phyloP scores from a whole-genome alignment of 2,329 filamentous ascomycete genomes.

The Clarireedia sp. region DNA sequence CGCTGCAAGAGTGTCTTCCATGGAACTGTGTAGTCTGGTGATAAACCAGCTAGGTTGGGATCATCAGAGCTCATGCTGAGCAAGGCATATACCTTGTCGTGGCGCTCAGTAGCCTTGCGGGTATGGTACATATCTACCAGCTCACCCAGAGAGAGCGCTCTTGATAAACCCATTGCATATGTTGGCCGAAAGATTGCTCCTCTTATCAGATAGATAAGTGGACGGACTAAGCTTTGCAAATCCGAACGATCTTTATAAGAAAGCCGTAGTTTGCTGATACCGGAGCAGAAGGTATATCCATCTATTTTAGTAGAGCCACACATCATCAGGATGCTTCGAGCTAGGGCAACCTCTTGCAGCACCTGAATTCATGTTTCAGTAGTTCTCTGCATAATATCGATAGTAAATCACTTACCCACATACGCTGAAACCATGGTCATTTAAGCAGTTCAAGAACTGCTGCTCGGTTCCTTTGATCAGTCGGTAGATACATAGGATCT shows the following conservation, averaged over 20 bases:
- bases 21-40: background rate
- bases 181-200: no score
- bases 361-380: background rate
- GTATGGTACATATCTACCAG: background rate
- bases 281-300: background rate
- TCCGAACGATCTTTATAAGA: no score
- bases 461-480: accelerated
- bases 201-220: no score
- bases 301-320: background rate
- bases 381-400: no score
- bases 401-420: background rate
- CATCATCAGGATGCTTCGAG: accelerated
- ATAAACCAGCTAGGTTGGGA: background rate
- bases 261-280: background rate
- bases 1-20: background rate
- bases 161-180: no score
- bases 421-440: background rate
- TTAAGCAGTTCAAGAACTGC: background rate
- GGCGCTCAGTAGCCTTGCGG: accelerated
- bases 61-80: background rate
- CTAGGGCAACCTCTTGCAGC: background rate
- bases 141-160: background rate
- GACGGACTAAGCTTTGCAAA: no score
- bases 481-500: no score
- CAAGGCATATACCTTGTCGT: background rate